phyloP scores from a whole-genome alignment of 306 rosid species.

The Quercus ilex region DNA sequence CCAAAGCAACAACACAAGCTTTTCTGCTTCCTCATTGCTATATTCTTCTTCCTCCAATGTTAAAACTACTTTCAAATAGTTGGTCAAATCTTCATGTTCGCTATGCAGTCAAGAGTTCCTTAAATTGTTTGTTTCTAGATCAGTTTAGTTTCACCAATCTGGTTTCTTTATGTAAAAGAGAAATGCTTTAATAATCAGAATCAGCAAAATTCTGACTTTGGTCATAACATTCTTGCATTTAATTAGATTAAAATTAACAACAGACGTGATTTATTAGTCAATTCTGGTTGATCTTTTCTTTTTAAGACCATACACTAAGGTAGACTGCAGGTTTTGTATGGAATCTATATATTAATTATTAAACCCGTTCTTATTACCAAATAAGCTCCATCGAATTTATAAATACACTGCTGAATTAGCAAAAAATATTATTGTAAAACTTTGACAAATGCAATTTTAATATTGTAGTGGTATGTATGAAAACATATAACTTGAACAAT shows the following conservation, averaged over 20 bases:
- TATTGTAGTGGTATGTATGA: no score
- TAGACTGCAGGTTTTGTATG: no score
- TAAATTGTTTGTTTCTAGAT: background rate
- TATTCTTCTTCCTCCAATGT: conserved; percentile 35
- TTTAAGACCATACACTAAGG: no score
- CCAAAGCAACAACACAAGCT: conserved; percentile 33
- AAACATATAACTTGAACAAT: no score
- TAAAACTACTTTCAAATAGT: conserved; percentile 25
- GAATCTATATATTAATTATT: no score
- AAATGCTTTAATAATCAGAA: conserved; percentile 22
- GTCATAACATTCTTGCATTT: background rate
- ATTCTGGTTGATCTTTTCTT: background rate
- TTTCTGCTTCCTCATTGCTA: conserved; percentile 34
- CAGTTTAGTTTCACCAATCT: conserved; percentile 21
- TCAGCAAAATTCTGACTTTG: conserved; percentile 12
- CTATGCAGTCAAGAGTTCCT: conserved; percentile 19
- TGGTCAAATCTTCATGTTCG: conserved; percentile 3
- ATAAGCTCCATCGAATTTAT: no score
- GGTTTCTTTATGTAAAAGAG: conserved; percentile 34
- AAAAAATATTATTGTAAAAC: no score
- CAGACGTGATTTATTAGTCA: background rate
- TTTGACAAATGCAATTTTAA: no score
- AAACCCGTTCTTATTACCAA: no score
- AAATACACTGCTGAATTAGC: no score
- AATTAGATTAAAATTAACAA: background rate